These are phyloP conservation scores for Coemansia erecta DNA, from an alignment of 192 early-diverging fungal genomes.

Conservation along the genomic window DNA sequence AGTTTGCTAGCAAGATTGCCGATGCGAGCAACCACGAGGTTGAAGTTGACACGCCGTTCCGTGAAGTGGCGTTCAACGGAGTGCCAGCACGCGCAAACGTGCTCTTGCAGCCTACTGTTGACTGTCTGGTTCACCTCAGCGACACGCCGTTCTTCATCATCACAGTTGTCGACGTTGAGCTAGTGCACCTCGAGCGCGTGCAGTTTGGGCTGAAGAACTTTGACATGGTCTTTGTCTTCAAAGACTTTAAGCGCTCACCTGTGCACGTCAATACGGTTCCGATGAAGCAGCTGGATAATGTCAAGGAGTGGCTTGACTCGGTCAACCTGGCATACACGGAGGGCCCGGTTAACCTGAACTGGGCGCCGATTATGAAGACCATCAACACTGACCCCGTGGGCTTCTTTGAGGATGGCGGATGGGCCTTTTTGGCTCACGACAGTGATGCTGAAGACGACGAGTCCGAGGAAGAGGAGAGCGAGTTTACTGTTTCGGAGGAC, in stretches of 20 bases:
- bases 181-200: conserved; percentile 95
- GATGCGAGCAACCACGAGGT: conserved; percentile 77
- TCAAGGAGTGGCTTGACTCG: conserved; percentile 94
- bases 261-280: conserved; percentile 98
- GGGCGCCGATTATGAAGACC: conserved; percentile 98
- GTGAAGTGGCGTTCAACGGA: conserved; percentile 91
- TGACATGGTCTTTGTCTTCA: conserved; percentile 97
- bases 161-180: conserved; percentile 88
- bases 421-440: conserved; percentile 81
- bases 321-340: conserved; percentile 92
- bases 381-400: conserved; percentile 87
- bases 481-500: conserved; percentile 60
- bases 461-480: conserved; percentile 62
- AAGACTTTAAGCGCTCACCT: conserved; percentile 82
- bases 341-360: conserved; percentile 91
- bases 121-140: conserved; percentile 93
- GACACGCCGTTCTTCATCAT: conserved; percentile 92
- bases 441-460: conserved; percentile 59
- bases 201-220: conserved; percentile 97
- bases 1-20: conserved; percentile 87
- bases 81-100: conserved; percentile 92
- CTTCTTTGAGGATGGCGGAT: conserved; percentile 91
- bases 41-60: conserved; percentile 90
- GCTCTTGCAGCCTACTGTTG: conserved; percentile 89
- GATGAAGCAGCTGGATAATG: conserved; percentile 84